phyloP scores from a whole-genome alignment of 208 protist species.

The Leishmania major region DNA sequence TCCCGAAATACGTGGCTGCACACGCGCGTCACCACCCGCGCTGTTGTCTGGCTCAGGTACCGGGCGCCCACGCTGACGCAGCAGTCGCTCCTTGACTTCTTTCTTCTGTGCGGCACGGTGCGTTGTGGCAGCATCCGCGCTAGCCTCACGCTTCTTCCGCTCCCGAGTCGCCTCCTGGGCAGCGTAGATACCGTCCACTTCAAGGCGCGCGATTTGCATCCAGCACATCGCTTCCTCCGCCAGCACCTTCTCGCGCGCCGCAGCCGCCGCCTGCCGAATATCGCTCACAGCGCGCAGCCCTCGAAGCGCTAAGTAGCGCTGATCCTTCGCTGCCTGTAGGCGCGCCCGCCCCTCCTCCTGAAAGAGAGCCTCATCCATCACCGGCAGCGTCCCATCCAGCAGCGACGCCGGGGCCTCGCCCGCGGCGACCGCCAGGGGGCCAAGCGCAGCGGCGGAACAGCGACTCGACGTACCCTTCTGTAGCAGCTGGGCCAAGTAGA shows the following conservation, averaged over 20 bases:
- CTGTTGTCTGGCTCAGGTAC: background rate
- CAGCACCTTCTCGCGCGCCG: conserved; percentile 40
- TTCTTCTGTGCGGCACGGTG: conserved; percentile 20
- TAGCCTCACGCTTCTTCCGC: conserved; percentile 22
- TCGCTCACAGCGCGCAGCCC: conserved; percentile 20
- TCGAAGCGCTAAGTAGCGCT: conserved; percentile 27
- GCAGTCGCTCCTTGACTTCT: conserved; percentile 15
- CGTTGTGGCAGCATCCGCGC: conserved; percentile 1
- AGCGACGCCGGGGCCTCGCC: background rate
- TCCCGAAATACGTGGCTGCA: background rate
- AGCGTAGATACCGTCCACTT: conserved; percentile 43
- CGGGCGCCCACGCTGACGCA: conserved; percentile 3
- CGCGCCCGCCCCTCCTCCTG: conserved; percentile 41
- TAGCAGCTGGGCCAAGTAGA: conserved; percentile 15
- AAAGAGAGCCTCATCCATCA: conserved; percentile 24
- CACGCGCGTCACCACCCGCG: background rate
- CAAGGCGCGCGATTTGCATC: conserved; percentile 36
- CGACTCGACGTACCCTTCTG: background rate
- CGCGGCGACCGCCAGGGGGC: conserved; percentile 8
- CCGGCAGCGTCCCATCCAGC: conserved; percentile 22
- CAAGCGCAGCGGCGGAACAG: background rate
- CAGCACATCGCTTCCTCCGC: conserved; percentile 42
- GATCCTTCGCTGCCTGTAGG: conserved; percentile 35
- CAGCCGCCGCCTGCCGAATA: conserved; percentile 27
- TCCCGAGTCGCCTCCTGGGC: conserved; percentile 20